Conservation (phyloP, 2,329 filamentous ascomycete species). For the Chrysoporthe puriensis region DNA sequence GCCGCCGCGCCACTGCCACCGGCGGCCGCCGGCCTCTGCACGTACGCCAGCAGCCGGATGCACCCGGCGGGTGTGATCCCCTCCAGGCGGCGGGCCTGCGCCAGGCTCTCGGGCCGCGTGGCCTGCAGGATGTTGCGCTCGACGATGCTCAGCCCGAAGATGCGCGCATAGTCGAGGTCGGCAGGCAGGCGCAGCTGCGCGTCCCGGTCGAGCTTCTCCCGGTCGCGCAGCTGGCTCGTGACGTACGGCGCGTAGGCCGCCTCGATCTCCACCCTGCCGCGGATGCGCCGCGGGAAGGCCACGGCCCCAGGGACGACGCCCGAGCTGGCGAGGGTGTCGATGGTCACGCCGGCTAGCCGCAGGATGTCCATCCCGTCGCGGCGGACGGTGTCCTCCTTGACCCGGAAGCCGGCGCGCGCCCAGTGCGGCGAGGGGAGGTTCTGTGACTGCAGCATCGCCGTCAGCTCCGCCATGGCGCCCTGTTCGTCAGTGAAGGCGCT, state of each 20-base stretch:
- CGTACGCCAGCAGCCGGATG: constrained; percentile 64
- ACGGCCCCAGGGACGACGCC: constrained; percentile 58
- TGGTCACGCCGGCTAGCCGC: constrained; percentile 63
- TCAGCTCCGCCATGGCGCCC: constrained; percentile 69
- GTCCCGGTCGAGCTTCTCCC: constrained; percentile 72
- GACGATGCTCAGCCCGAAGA: constrained; percentile 77
- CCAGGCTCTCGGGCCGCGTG: constrained; percentile 80
- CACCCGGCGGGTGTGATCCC: constrained; percentile 69
- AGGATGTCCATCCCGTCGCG: constrained; percentile 82
- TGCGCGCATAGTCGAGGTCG: constrained; percentile 74
- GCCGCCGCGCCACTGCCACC: not conserved
- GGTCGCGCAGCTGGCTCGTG: constrained; percentile 68
- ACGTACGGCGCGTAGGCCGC: constrained; percentile 88
- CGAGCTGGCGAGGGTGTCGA: constrained; percentile 57
- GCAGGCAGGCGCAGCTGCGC: constrained; percentile 73
- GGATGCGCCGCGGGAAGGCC: constrained; percentile 60
- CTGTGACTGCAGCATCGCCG: constrained; percentile 60
- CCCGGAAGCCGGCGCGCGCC: constrained; percentile 69
- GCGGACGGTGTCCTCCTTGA: constrained; percentile 66
- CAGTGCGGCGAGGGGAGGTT: constrained; percentile 66
- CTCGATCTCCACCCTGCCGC: constrained; percentile 76
- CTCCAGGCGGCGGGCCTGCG: constrained; percentile 86
- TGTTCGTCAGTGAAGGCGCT: constrained; percentile 66
- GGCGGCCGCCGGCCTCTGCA: constrained; percentile 39
- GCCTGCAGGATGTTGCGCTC: constrained; percentile 73